Base-by-base conservation (phyloP, 2,329 filamentous ascomycete species). In the Delphinella strobiligena region DNA sequence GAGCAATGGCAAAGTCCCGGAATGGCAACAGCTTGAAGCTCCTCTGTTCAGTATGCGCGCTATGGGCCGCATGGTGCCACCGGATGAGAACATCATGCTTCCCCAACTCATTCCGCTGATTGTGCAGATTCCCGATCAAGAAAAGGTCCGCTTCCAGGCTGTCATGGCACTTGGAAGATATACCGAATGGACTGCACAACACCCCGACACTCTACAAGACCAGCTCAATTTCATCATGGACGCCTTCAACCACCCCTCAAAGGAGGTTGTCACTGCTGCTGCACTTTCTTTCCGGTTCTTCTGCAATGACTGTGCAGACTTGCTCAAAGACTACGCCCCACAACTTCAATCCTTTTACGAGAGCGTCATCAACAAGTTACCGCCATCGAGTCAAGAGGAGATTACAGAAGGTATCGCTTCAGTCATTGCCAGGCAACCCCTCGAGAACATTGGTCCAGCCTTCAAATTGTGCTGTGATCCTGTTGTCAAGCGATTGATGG, bases 141-240 rank as follows among this genome's bases (percentile, higher is more conserved):
- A 96, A 62, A 98, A 96, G 66, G 74, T 98, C n/a, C 85, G 88
- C 5, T 98, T 98, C 62, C 89, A 93, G 46, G 89, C 89, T 4
- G 94, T 96, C 54, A 95, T 98, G 87, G 88, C 93, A 3, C 74
- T 98, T 16, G 91, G 87, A 29, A 76, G 91, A 46, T 98, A 98
- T 57, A 98, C 93, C 0, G 89, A 96, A 60, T 98, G 91, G 91
- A 98, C 93, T 0, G 78, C 91, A 4, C 79, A 86, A 35, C 91
- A 98, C 54, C 85, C 89, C 0, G 86, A 95, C 43, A 93, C 89
- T 34, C 70, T 98, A 7, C 83, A 94, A 60, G 74, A 84, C 7
- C 91, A 98, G 61, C 83, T 98, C 56, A 87, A 86, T 53, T 98
- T 93, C 62, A 93, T 98, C 53, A 88, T 94, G 49, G 82, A 80